phyloP scores from a whole-genome alignment of 495 filamentous ascomycete species.

The Xylaria curta region DNA sequence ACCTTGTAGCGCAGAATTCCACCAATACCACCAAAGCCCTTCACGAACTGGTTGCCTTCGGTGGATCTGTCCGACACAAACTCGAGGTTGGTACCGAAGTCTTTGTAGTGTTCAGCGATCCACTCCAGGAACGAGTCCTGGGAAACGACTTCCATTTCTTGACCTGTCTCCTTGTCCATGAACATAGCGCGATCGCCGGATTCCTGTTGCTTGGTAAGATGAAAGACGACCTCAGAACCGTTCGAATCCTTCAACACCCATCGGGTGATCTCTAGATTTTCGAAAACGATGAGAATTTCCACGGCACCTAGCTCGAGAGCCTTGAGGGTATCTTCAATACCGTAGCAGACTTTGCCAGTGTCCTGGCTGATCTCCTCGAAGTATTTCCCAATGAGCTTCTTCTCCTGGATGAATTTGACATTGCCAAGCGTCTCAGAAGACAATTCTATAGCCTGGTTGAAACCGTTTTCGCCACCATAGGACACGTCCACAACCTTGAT shows the following conservation, averaged over 20 bases:
- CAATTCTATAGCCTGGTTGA: slow-evolving; percentile 98
- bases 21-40: slow-evolving; percentile 98
- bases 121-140: slow-evolving; percentile 94
- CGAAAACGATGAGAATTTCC: slow-evolving; percentile 95
- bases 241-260: slow-evolving; percentile 82
- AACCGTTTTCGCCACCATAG: slow-evolving; percentile 98
- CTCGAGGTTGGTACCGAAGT: slow-evolving; percentile 95
- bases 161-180: slow-evolving; percentile 90
- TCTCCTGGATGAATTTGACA: slow-evolving; percentile 99
- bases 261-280: slow-evolving; percentile 92
- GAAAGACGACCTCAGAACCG: slow-evolving; percentile 73
- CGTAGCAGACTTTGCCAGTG: slow-evolving; percentile 94
- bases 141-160: slow-evolving; percentile 92
- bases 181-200: slow-evolving; percentile 76
- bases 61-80: slow-evolving; percentile 97
- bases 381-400: slow-evolving; percentile 98
- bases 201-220: slow-evolving; percentile 90
- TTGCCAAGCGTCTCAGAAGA: slow-evolving; percentile 95
- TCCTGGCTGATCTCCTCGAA: slow-evolving; percentile 99
- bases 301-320: slow-evolving; percentile 95
- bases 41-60: slow-evolving; percentile 99
- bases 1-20: slow-evolving; percentile 98
- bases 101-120: slow-evolving; percentile 97
- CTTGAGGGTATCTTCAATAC: slow-evolving; percentile 96
- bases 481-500: slow-evolving; percentile 99